Conservation (phyloP, 2,329 filamentous ascomycete species). For the Aureobasidium zeae region DNA sequence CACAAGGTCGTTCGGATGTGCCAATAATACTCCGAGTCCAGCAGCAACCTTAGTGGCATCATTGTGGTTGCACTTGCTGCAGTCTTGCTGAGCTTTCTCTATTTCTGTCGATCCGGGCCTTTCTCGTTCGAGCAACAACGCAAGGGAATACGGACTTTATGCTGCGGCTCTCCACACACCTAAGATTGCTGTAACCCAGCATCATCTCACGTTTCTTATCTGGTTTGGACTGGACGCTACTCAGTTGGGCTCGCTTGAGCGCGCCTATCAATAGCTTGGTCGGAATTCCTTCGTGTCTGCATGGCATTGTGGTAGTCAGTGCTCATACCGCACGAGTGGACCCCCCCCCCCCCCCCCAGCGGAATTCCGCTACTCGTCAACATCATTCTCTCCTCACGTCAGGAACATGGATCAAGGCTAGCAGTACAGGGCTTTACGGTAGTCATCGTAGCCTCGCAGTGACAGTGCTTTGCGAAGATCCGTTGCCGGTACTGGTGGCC, state of each 20-base stretch:
- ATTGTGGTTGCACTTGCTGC: constrained; percentile 7
- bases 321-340: constrained; percentile 14
- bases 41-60: constrained; percentile 14
- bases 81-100: constrained; percentile 15
- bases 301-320: constrained; percentile 16
- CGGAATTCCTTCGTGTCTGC: constrained; percentile 16
- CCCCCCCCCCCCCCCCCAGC: no score
- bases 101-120: constrained; percentile 15
- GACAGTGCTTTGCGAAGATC: constrained; percentile 31
- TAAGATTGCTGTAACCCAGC: constrained; percentile 16
- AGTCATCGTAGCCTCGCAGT: constrained; percentile 20
- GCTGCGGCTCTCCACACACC: constrained; percentile 17
- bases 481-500: constrained; percentile 21
- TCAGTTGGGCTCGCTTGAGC: constrained; percentile 13
- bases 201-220: constrained; percentile 33
- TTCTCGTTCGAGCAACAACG: constrained; percentile 14
- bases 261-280: constrained; percentile 17
- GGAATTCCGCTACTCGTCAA: constrained; percentile 28
- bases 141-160: constrained; percentile 16
- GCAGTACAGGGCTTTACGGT: constrained; percentile 28
- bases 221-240: constrained; percentile 18
- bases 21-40: constrained; percentile 14
- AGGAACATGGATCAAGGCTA: constrained; percentile 27
- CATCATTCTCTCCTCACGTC: constrained; percentile 31
- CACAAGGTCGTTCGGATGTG: constrained; percentile 6